phyloP scores from a whole-genome alignment of 2,329 filamentous ascomycete genomes.

The Beauveria varroae region DNA sequence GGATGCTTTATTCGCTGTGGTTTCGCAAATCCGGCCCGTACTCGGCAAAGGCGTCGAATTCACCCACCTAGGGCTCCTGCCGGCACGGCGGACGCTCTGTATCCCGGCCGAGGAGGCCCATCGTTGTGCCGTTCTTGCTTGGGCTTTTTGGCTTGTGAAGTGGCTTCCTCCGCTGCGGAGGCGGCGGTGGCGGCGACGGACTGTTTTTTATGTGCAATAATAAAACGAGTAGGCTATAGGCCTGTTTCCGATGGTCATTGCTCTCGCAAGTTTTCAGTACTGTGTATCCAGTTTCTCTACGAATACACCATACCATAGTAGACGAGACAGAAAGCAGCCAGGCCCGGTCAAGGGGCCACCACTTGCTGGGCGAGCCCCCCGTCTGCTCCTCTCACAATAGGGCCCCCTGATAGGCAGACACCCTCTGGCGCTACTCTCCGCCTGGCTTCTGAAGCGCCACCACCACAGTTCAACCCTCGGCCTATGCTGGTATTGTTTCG shows the following conservation, averaged over 20 bases:
- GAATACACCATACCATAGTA: too few species aligned
- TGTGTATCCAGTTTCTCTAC: background rate
- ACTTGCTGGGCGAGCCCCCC: background rate
- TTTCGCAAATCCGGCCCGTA: background rate
- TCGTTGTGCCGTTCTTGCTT: background rate
- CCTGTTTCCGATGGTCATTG: background rate
- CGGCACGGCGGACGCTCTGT: background rate
- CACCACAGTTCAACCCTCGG: background rate
- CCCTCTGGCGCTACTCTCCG: slow-evolving; percentile 3
- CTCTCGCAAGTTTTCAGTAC: background rate
- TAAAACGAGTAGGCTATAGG: background rate
- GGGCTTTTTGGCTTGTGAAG: background rate
- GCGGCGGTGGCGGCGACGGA: background rate
- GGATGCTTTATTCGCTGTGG: background rate
- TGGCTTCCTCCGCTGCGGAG: background rate
- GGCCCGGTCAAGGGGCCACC: background rate
- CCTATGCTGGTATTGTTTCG: background rate
- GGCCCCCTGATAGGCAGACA: background rate
- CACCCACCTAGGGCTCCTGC: background rate
- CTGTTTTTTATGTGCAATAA: background rate
- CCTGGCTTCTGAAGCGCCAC: slow-evolving; percentile 2
- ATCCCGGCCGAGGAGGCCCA: background rate
- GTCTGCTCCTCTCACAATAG: background rate
- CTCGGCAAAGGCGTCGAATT: slow-evolving; percentile 1
- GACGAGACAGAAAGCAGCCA: background rate